These are phyloP conservation scores for Meyerozyma sp. DNA, from an alignment of 1,139 yeast species.

Conservation along the genomic window DNA sequence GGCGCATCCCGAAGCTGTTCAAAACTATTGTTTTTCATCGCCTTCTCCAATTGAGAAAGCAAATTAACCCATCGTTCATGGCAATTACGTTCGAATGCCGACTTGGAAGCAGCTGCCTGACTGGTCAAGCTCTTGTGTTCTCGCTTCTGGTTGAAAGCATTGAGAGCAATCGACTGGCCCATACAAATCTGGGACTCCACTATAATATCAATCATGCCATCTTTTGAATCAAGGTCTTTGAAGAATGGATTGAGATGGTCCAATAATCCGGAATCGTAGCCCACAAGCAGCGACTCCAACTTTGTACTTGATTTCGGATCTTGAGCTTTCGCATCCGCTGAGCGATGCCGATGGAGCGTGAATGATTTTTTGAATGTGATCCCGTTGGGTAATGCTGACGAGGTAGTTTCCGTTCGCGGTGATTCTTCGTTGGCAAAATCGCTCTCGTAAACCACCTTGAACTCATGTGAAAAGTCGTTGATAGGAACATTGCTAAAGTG, in stretches of 20 bases:
- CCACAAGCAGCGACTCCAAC: background rate
- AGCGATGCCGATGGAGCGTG: too few relatives aligned
- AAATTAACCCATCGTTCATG: background rate
- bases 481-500: slow-evolving; percentile 18
- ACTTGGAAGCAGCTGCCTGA: background rate
- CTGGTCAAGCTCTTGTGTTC: background rate
- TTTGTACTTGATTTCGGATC: background rate
- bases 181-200: slow-evolving; percentile 9
- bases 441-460: slow-evolving; percentile 11
- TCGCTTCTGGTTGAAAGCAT: slow-evolving; percentile 8
- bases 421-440: slow-evolving; percentile 1
- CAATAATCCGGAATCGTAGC: background rate
- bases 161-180: slow-evolving; percentile 15
- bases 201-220: background rate
- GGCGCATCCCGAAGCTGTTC: background rate
- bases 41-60: background rate
- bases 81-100: slow-evolving; percentile 1
- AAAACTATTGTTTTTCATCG: background rate
- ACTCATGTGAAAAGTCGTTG: slow-evolving; percentile 16
- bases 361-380: background rate
- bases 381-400: background rate
- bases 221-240: background rate
- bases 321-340: background rate
- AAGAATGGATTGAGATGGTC: background rate
- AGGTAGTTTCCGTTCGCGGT: slow-evolving; percentile 1